A percentile compares a stretch with the other conserved stretches of the same genome.
These are phyloP conservation scores for Phytophthora citricola DNA, from an alignment of 352 stramenopile species.

Conservation along the genomic window DNA sequence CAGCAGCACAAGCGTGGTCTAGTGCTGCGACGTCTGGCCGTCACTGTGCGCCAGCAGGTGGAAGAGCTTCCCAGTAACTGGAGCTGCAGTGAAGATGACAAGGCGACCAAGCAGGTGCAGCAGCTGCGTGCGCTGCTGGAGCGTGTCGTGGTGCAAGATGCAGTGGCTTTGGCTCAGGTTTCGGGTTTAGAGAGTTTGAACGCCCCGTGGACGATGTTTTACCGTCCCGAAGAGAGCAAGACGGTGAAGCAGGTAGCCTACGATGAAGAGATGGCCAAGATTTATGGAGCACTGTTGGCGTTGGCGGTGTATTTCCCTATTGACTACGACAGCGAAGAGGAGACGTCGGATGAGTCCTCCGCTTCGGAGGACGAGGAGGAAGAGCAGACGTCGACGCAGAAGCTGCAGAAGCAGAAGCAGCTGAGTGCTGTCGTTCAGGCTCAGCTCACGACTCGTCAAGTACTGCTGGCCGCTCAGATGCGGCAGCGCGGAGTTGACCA, in stretches of 20 bases:
- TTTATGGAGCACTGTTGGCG: slow-evolving; percentile 52
- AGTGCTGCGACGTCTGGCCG: slow-evolving; percentile 39
- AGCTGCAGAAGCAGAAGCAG: slow-evolving; percentile 13
- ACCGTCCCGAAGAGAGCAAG: slow-evolving; percentile 45
- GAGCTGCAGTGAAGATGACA: slow-evolving; percentile 31
- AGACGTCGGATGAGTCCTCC: slow-evolving; percentile 51
- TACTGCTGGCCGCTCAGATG: slow-evolving; percentile 51
- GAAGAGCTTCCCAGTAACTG: slow-evolving; percentile 38
- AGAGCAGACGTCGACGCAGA: slow-evolving; percentile 11
- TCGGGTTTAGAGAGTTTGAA: slow-evolving; percentile 7
- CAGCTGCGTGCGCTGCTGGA: slow-evolving; percentile 53
- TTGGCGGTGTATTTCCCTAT: slow-evolving; percentile 66
- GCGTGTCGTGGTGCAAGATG: slow-evolving; percentile 47
- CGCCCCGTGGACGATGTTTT: slow-evolving; percentile 63
- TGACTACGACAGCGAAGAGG: slow-evolving; percentile 38
- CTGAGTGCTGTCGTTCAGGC: slow-evolving; percentile 43
- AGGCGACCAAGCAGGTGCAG: slow-evolving; percentile 39
- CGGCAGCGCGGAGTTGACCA: slow-evolving; percentile 32
- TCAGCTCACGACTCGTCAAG: slow-evolving; percentile 43
- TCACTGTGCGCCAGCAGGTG: slow-evolving; percentile 25
- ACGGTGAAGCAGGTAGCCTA: slow-evolving; percentile 39
- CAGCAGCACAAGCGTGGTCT: slow-evolving; percentile 49
- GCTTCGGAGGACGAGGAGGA: slow-evolving; percentile 42
- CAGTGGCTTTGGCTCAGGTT: slow-evolving; percentile 23
- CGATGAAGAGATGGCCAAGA: slow-evolving; percentile 54